phyloP scores from a whole-genome alignment of 2,329 filamentous ascomycete species.

The Microcyclospora tardicrescens region DNA sequence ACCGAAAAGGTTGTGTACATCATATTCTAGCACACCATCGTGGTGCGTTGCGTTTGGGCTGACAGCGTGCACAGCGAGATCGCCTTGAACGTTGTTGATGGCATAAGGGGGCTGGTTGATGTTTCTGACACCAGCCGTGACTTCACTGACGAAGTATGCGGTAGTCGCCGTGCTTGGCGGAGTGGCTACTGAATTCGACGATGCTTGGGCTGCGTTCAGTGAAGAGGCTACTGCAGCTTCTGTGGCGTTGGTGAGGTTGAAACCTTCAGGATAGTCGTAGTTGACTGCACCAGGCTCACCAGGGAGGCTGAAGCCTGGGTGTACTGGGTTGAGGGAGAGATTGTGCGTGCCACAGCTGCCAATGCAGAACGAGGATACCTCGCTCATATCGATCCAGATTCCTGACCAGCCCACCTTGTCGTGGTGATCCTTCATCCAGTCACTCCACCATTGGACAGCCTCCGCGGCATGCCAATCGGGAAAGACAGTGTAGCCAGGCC shows the following conservation, averaged over 20 bases:
- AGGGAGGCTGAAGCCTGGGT: slow-evolving; percentile 52
- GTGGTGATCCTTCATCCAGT: slow-evolving; percentile 40
- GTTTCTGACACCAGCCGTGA: slow-evolving; percentile 51
- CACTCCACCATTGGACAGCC: slow-evolving; percentile 46
- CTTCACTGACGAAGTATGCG: slow-evolving; percentile 38
- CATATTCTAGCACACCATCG: slow-evolving; percentile 63
- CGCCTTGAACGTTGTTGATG: slow-evolving; percentile 60
- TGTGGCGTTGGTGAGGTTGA: slow-evolving; percentile 16
- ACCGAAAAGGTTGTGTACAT: slow-evolving; percentile 70
- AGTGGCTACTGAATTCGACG: slow-evolving; percentile 10
- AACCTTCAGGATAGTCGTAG: slow-evolving; percentile 27
- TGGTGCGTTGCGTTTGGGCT: slow-evolving; percentile 66
- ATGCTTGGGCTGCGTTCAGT: slow-evolving; percentile 9
- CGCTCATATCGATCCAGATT: slow-evolving; percentile 50
- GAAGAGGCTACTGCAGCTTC: slow-evolving; percentile 15
- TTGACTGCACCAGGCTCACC: slow-evolving; percentile 50
- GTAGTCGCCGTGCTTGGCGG: slow-evolving; percentile 18
- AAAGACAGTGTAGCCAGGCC: slow-evolving; percentile 42
- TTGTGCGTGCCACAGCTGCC: slow-evolving; percentile 58
- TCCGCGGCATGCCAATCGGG: slow-evolving; percentile 49
- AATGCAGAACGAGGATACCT: slow-evolving; percentile 52
- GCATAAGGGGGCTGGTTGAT: slow-evolving; percentile 64
- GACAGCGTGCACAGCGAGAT: slow-evolving; percentile 59
- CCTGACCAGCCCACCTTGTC: slow-evolving; percentile 41
- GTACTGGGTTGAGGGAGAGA: slow-evolving; percentile 53